A percentile compares a stretch with the other conserved stretches of the same genome.
Evolutionary conservation across 805 yeast species (phyloP).

Genomic region (Zygosaccharomyces lentus): DNA sequence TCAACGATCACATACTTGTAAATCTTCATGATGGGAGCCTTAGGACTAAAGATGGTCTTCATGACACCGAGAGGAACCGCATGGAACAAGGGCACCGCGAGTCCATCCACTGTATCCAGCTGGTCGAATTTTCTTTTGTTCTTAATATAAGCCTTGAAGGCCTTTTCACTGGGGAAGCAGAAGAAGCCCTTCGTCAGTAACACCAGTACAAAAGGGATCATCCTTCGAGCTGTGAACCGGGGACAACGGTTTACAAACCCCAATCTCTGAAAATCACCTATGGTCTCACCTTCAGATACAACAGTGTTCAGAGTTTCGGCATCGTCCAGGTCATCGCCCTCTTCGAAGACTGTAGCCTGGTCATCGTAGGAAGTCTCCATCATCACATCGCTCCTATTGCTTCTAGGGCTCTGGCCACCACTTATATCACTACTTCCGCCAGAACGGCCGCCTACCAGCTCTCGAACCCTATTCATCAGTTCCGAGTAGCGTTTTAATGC

Average conservation of each 20-base stretch:
- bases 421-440: background rate
- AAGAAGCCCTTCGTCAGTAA: conserved; percentile 37
- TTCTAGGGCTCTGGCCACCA: background rate
- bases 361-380: conserved; percentile 14
- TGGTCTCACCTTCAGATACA: conserved; percentile 26
- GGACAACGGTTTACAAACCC: conserved; percentile 33
- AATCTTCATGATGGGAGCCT: conserved; percentile 31
- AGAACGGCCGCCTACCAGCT: conserved; percentile 9
- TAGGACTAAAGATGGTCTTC: conserved; percentile 30
- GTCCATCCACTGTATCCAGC: conserved; percentile 19
- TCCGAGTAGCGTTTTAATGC: background rate
- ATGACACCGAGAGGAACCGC: conserved; percentile 28
- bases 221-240: conserved; percentile 23
- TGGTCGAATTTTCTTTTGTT: conserved; percentile 29
- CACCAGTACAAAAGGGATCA: conserved; percentile 34
- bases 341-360: conserved; percentile 16
- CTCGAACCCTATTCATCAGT: conserved; percentile 13
- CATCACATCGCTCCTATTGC: background rate
- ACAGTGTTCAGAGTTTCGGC: conserved; percentile 20
- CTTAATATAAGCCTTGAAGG: conserved; percentile 27
- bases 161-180: conserved; percentile 37
- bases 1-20: conserved; percentile 24
- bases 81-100: conserved; percentile 38
- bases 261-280: conserved; percentile 28
- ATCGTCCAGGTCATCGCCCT: conserved; percentile 13